Percentiles rank a stretch among this genome's conserved stretches.
Conservation (phyloP, 225 moss, liverwort and hornwort genomes). For the Pleurozium schreberi region DNA sequence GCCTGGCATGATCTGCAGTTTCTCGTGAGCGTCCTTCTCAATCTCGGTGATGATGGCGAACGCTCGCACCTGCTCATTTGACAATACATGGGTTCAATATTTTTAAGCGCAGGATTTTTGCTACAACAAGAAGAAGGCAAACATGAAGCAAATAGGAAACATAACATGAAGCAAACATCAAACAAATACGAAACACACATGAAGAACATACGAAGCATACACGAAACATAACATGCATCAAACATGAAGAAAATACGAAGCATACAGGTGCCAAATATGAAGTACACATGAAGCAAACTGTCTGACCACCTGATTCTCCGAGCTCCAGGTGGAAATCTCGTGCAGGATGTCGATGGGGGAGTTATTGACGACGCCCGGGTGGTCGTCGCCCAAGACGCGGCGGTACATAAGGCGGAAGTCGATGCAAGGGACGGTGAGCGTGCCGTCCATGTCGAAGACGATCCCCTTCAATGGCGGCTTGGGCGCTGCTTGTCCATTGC, state of each 20-base stretch:
- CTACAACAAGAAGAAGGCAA: background rate
- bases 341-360: constrained; percentile 42
- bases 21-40: constrained; percentile 32
- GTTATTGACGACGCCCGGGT: constrained; percentile 23
- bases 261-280: too few species aligned
- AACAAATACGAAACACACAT: background rate
- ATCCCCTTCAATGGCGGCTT: constrained; percentile 21
- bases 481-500: background rate
- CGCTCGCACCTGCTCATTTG: background rate
- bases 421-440: constrained; percentile 47
- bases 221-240: background rate
- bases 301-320: constrained; percentile 14
- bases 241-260: background rate
- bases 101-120: background rate
- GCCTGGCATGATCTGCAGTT: constrained; percentile 46
- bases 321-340: constrained; percentile 35
- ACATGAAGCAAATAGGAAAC: background rate
- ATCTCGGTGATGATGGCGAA: constrained; percentile 30
- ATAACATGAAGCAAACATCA: background rate
- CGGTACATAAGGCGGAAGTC: constrained; percentile 45
- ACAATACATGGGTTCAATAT: background rate
- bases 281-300: background rate
- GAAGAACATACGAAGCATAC: background rate
- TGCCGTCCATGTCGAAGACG: constrained; percentile 56
- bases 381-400: constrained; percentile 26